Base-by-base conservation (phyloP, 2,329 filamentous ascomycete species). In the Dryadomyces sulphureus region DNA sequence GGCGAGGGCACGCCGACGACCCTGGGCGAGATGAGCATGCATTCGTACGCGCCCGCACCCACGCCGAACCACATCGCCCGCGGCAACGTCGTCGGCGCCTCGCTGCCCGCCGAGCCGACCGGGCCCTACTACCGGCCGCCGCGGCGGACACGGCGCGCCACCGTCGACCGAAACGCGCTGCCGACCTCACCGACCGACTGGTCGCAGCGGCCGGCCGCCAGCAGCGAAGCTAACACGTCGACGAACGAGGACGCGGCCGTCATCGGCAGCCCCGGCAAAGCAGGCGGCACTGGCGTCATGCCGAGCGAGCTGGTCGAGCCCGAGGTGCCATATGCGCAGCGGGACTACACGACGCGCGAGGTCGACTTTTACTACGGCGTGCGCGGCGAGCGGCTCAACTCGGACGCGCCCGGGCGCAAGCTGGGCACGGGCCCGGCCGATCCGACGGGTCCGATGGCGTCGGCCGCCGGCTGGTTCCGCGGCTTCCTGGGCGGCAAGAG, bases 311-410 rank as follows among this genome's bases (percentile, higher is more conserved):
- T 32, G 27, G 27, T 14, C 27, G 27, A 32, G 9, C 17, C 11
- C 7, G 40, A 41, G 3, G 40, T 20, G 9, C 25, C 40, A 17
- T 41, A 41, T 17, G 19, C n/a, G 14, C 41, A 43, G 30, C 20
- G 19, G 1, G 90, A 98, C 58, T 96, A 96, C 58, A 82, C 89
- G 2, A 92, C 90, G 1, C 81, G 92, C 47, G 92, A 98, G 62
- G 87, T 93, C 0, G 92, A 98, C 60, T 94, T 94, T 56, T 96
- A 96, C 63, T 96, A 98, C 56, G 84, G 88, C 9, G 84, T 94
- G 17, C 79, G 92, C 30, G 92, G 92, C 0, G 86, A 88, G 19
- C 87, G 90, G 1, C 66, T 96, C 12, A 89, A 82, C 54, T 84
- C 87, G 1, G 84, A 87, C 49, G 79, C 79, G 3, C 83, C 84